These are phyloP conservation scores for Phyllosticta paracitricarpa DNA, from an alignment of 2,329 filamentous ascomycete genomes.

Conservation along the genomic window DNA sequence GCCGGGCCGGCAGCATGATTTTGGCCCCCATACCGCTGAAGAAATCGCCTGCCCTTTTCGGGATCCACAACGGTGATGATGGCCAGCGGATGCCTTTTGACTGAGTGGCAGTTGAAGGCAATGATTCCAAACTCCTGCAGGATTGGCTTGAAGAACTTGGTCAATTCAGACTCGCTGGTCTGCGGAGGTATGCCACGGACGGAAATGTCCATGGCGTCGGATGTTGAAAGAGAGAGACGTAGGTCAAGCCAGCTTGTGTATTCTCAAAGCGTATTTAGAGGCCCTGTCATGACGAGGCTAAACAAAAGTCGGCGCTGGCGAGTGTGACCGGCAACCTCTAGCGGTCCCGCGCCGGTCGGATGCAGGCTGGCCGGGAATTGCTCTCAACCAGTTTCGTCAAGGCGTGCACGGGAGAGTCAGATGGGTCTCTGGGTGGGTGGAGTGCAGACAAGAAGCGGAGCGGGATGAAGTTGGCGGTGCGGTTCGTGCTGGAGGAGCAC, in stretches of 20 bases:
- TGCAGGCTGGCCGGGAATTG: not conserved
- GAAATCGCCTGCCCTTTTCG: conserved; percentile 33
- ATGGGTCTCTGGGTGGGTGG: not conserved
- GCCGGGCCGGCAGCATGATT: conserved; percentile 10
- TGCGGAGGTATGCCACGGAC: conserved; percentile 33
- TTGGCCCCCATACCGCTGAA: conserved; percentile 24
- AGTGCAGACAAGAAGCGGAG: not conserved
- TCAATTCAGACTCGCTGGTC: conserved; percentile 33
- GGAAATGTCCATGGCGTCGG: conserved; percentile 38
- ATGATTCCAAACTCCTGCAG: conserved; percentile 31
- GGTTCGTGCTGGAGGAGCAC: not conserved
- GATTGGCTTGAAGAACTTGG: conserved; percentile 28
- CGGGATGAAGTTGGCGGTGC: not conserved
- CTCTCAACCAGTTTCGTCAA: not conserved
- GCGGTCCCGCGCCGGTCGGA: not conserved
- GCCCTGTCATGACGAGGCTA: not conserved
- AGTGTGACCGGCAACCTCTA: not conserved
- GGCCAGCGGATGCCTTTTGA: conserved; percentile 30
- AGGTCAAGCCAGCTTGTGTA: not conserved
- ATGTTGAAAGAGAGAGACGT: not conserved
- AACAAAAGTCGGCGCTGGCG: not conserved
- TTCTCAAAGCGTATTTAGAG: not conserved
- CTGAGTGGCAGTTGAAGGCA: conserved; percentile 36
- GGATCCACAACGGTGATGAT: conserved; percentile 37
- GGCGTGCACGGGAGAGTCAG: not conserved